Evolutionary conservation across 129 eudicot species (phyloP).

Genomic region (Helianthus tuberosus): DNA sequence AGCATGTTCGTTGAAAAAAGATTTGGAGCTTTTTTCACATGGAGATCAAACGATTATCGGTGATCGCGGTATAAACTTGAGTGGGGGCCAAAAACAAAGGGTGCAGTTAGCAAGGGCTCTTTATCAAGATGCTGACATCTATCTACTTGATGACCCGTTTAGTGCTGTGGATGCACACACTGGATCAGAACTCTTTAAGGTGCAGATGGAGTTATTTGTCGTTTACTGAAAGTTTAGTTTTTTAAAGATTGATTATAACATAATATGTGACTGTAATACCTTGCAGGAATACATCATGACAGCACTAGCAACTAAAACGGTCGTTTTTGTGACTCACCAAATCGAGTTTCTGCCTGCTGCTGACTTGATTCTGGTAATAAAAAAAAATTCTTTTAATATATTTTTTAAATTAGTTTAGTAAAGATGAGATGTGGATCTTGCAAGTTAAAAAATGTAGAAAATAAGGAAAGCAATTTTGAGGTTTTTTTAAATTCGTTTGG

Average conservation of each 20-base stretch:
- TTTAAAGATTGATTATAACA: slow-evolving; percentile 3
- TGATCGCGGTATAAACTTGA: slow-evolving; percentile 92
- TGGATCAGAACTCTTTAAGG: slow-evolving; percentile 85
- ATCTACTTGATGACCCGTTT: slow-evolving; percentile 95
- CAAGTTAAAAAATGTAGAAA: slow-evolving; percentile 11
- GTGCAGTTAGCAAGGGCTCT: slow-evolving; percentile 99
- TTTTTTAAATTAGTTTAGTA: background rate
- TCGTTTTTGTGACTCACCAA: slow-evolving; percentile 93
- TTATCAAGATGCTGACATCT: slow-evolving; percentile 96
- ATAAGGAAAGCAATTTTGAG: background rate
- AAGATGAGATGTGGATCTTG: slow-evolving; percentile 8
- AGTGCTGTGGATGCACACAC: slow-evolving; percentile 99
- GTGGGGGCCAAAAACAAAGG: slow-evolving; percentile 98
- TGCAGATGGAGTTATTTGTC: slow-evolving; percentile 11
- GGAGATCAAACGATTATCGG: slow-evolving; percentile 97
- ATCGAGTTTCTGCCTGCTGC: slow-evolving; percentile 88
- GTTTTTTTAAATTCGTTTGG: no score
- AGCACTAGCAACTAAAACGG: slow-evolving; percentile 89
- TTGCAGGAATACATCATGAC: slow-evolving; percentile 89
- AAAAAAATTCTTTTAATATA: background rate
- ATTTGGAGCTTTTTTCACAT: slow-evolving; percentile 77
- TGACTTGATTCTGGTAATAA: slow-evolving; percentile 83
- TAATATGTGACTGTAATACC: slow-evolving; percentile 9
- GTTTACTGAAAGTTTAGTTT: background rate
- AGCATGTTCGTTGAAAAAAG: slow-evolving; percentile 83